These are phyloP conservation scores for Dictyostelium capitatum DNA, from an alignment of 78 protist species.

Conservation along the genomic window DNA sequence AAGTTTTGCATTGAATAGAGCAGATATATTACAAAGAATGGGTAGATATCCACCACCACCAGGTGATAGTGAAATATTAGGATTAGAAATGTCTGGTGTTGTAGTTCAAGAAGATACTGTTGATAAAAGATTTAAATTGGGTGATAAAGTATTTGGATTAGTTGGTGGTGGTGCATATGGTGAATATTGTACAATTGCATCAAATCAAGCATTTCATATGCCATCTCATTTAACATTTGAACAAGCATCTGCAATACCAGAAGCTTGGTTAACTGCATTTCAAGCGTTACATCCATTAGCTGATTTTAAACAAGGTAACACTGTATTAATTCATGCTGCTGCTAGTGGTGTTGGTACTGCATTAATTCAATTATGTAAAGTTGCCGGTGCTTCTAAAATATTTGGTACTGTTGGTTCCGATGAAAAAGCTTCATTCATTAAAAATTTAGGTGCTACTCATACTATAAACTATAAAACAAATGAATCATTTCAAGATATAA, in stretches of 20 bases:
- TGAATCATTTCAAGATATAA: constrained; percentile 13
- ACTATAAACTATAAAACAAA: constrained; percentile 69
- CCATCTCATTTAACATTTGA: constrained; percentile 71
- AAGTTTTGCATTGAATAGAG: constrained; percentile 66
- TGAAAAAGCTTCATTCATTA: constrained; percentile 26
- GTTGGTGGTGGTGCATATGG: constrained; percentile 76
- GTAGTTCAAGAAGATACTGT: not conserved
- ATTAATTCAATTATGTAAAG: constrained; percentile 61
- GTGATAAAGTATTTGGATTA: constrained; percentile 49
- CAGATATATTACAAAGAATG: constrained; percentile 74
- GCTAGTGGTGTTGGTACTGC: constrained; percentile 88
- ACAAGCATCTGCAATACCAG: constrained; percentile 87
- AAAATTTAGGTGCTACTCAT: constrained; percentile 54
- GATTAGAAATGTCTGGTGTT: constrained; percentile 78
- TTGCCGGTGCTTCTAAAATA: constrained; percentile 24
- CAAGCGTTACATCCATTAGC: constrained; percentile 72
- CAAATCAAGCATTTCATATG: constrained; percentile 31
- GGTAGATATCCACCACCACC: constrained; percentile 86
- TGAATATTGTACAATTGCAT: constrained; percentile 30
- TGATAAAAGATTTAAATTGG: constrained; percentile 16
- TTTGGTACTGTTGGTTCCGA: constrained; percentile 60
- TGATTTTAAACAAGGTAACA: constrained; percentile 8
- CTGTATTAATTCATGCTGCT: constrained; percentile 87
- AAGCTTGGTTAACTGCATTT: constrained; percentile 90
- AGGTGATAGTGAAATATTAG: constrained; percentile 81